Evolutionary conservation across 1,139 yeast species (phyloP).

Genomic region (Candida sp.): DNA sequence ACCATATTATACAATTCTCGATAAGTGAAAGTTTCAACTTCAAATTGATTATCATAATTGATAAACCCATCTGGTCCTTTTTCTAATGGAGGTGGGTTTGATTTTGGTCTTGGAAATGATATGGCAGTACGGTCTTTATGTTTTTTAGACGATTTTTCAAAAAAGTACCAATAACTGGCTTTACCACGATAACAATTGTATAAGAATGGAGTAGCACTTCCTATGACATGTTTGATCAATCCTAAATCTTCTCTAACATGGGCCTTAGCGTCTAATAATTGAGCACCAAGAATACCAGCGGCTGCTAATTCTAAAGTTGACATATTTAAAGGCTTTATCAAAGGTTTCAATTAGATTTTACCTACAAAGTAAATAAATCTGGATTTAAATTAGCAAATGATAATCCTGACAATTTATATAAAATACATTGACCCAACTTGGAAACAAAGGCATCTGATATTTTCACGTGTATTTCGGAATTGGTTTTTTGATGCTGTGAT

Average conservation of each 20-base stretch:
- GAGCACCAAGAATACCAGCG: constrained; percentile 43
- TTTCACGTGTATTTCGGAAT: constrained; percentile 3
- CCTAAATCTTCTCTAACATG: constrained; percentile 53
- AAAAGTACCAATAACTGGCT: constrained; percentile 65
- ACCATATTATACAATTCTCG: constrained; percentile 63
- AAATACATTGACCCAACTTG: neutral
- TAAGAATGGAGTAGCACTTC: constrained; percentile 40
- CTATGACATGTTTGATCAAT: constrained; percentile 41
- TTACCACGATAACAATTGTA: constrained; percentile 40
- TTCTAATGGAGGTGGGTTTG: constrained; percentile 25
- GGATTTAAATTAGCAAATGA: neutral
- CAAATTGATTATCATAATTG: constrained; percentile 52
- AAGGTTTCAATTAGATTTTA: too few species aligned
- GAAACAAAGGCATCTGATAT: neutral
- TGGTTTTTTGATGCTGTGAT: neutral
- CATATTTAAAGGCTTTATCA: constrained; percentile 13
- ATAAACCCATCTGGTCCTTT: constrained; percentile 30
- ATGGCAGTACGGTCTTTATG: constrained; percentile 57
- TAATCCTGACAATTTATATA: neutral
- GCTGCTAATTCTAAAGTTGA: constrained; percentile 39
- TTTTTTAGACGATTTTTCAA: constrained; percentile 49
- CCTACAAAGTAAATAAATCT: neutral
- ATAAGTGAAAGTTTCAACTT: constrained; percentile 65
- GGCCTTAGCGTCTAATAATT: constrained; percentile 49
- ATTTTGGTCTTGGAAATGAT: constrained; percentile 57